Base-by-base conservation (phyloP, 495 filamentous ascomycete genomes). In the Neurospora intermedia region DNA sequence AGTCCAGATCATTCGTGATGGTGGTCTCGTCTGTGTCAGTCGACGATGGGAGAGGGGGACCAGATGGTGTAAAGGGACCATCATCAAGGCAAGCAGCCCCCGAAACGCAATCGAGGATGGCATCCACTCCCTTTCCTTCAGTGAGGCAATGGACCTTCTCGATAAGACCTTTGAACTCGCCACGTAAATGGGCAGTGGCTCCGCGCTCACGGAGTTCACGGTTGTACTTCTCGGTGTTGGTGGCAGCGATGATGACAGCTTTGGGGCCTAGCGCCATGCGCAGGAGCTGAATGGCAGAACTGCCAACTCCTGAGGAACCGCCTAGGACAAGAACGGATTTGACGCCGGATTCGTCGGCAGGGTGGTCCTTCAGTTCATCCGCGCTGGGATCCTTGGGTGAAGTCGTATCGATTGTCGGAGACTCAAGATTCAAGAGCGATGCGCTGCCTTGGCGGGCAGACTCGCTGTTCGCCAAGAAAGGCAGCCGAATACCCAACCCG, bases 321-420 rank as follows among this genome's bases (percentile, higher is more conserved):
- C 84, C 84, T 0, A 86, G 72, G 20, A 86, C 75, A 11, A 85
- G 82, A 62, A 85, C 73, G 0, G 82, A 81, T 43, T 76, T 76
- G 38, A 73, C 41, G 71, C 38, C 27, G 23, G 27, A 23, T 8
- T 54, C 41, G 16, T 74, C n/a, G n/a, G 16, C 43, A n/a, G 43
- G 18, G 43, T 9, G 0, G 18, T 45, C 43, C 43, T 45, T 45
- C 43, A n/a, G 43, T n/a, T 45, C 43, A 45, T 45, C 15, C 4
- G 35, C 69, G 39, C 45, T 9, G 45, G 45, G 20, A 11, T 11
- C 11, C 45, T 11, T 48, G n/a, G n/a, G 43, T 6, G 43, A 43
- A 43, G 43, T 8, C 43, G 43, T 18, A 43, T 69, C 18, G 66
- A 31, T 18, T 13, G 18, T 18, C 9, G 18, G 27, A 6, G 27